Conservation (phyloP, 768 basidiomycete species). For the Agrocybe praecox region DNA sequence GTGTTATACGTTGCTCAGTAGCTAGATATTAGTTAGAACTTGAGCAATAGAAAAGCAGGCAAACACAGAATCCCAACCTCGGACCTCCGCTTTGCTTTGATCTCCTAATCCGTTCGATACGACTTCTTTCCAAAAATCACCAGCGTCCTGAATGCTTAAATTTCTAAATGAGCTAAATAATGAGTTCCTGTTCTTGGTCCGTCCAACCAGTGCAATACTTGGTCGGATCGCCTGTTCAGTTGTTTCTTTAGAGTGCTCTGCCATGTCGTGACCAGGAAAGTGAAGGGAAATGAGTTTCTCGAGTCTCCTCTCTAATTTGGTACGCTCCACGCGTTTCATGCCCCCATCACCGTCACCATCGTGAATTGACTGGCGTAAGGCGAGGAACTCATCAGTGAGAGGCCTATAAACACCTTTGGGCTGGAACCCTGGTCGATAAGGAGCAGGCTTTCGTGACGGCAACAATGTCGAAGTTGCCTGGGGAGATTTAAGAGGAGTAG, state of each 20-base stretch:
- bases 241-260: conserved; percentile 16
- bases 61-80: conserved; percentile 49
- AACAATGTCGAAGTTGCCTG: neutral
- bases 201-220: conserved; percentile 10
- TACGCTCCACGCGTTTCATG: conserved; percentile 70
- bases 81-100: conserved; percentile 59
- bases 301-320: conserved; percentile 81
- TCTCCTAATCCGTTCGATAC: conserved; percentile 39
- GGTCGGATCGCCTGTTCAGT: conserved; percentile 15
- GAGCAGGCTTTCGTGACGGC: conserved; percentile 38
- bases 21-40: conserved; percentile 36
- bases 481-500: conserved; percentile 10
- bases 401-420: conserved; percentile 82
- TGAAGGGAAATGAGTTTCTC: conserved; percentile 85
- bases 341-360: conserved; percentile 38
- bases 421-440: conserved; percentile 92
- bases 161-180: conserved; percentile 71
- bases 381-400: conserved; percentile 82
- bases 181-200: conserved; percentile 50
- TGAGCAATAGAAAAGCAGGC: neutral
- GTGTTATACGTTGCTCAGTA: conserved; percentile 90
- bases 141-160: conserved; percentile 54
- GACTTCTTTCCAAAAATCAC: conserved; percentile 72
- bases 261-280: conserved; percentile 43
- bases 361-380: conserved; percentile 38